Base-by-base conservation (phyloP, 164 flowering plant genomes). In the Pachysandra terminalis region DNA sequence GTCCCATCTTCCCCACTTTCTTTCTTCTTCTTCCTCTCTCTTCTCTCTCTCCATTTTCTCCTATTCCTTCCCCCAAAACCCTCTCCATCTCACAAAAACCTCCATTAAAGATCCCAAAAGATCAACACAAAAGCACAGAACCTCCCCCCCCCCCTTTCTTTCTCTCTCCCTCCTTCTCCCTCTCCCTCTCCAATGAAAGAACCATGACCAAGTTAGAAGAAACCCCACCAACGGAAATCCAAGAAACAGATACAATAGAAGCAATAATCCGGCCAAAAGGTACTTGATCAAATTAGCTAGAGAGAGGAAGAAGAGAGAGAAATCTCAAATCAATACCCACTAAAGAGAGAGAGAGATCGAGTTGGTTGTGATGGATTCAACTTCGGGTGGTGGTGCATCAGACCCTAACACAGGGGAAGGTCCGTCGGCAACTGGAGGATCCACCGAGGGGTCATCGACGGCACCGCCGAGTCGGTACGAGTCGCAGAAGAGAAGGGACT, bases 401-500 rank as follows among this genome's bases (percentile, higher is more conserved):
- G 74, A 73, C 10, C 56, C 74, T 1, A 66, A 62, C 54, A 9
- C 66, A 16, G 62, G 70, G 56, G 66, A 61, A 58, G 60, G 55
- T 23, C 45, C 60, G 5, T 40, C 59, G 10, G 65, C 45, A 5
- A 21, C 53, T 27, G 59, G 53, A 13, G 68, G n/a, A 19, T 10
- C 59, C 7, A 27, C 19, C 14, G 64, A 60, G 23, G 55, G 59
- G 19, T 26, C 73, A 28, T 23, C 64, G 19, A 23, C 67, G n/a
- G 62, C 67, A 48, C 76, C 83, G 15, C 83, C 78, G 41, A 85
- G 89, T 66, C 68, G 92, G 24, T 87, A 88, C 74, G 93, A 86
- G 82, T 82, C 93, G 15, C 93, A 88, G 70, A 88, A 88, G 75
- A 70, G 93, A 19, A 55, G 93, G 14, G 89, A 87, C 79, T 87